These are phyloP conservation scores for Adansonia gregorii DNA, from an alignment of 441 rosid genomes.

Conservation along the genomic window DNA sequence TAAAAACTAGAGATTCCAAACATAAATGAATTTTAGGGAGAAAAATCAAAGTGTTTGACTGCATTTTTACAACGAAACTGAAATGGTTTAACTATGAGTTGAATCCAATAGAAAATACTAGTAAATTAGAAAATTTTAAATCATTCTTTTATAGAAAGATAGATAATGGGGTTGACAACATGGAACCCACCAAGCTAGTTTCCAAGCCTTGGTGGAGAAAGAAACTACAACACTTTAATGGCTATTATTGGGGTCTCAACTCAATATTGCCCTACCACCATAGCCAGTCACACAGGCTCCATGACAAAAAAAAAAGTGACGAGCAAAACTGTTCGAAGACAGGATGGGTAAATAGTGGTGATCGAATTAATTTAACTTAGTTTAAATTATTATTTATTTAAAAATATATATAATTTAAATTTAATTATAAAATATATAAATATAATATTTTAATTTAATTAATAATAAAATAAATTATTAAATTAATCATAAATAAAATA, in stretches of 20 bases:
- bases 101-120: background rate
- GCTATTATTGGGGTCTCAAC: background rate
- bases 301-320: background rate
- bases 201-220: slow-evolving; percentile 5
- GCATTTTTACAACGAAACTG: background rate
- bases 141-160: background rate
- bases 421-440: no score
- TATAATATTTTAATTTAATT: no score
- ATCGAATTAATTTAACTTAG: no score
- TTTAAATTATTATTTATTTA: no score
- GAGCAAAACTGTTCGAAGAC: no score
- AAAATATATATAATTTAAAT: no score
- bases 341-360: no score
- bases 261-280: background rate
- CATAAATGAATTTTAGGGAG: background rate
- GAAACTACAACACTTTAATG: background rate
- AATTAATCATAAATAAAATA: no score
- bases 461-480: no score
- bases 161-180: background rate
- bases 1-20: background rate
- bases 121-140: background rate
- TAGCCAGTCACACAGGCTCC: background rate
- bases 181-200: background rate
- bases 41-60: background rate
- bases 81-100: background rate